Evolutionary conservation across 495 filamentous ascomycete species (phyloP), one percentile per base, ranked within the genome.

Genomic region (Xylaria telfairii): DNA sequence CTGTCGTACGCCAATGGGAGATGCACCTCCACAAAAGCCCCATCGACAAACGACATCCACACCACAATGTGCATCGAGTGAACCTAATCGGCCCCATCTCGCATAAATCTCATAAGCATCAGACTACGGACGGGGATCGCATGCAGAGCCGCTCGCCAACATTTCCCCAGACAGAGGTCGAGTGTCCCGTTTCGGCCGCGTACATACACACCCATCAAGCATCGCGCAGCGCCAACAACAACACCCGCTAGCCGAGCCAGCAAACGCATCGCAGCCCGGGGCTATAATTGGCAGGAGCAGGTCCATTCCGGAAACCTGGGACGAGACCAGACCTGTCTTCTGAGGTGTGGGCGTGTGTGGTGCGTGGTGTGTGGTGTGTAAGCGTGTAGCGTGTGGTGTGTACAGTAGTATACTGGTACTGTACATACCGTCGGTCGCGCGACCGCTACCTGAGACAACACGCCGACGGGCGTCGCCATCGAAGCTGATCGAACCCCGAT

Each of bases 21-120:
- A 66, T 66, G 8, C 63, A 54, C 63, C 62, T 65, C 44, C 63
- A 66, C 63, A 66, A 51, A 66, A 66, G 41, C 63, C 63, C 63
- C 30, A 26, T 66, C n/a, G 26, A 54, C n/a, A n/a, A n/a, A 53
- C 64, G 32, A 54, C 64, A 66, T 54, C 64, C 64, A 66, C 46
- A 53, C 60, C 60, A n/a, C 37, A 26, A 65, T 41, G n/a, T n/a
- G 47, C 47, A 54, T 37, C 30, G 42, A 66, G n/a, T 47, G 10
- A 54, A 54, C 64, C 32, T 66, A n/a, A 53, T 54, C 64, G 47
- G 64, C 64, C 46, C 64, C 64, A 66, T 66, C 64, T 24, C 64
- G 46, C 64, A 66, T 41, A 39, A 54, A 53, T 54, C 64, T 34
- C 15, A 53, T 4, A 26, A 21, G 47, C 30, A 66, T 54, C 64